Conservation (phyloP, 2,329 filamentous ascomycete species). For the Albifimbria verrucaria region DNA sequence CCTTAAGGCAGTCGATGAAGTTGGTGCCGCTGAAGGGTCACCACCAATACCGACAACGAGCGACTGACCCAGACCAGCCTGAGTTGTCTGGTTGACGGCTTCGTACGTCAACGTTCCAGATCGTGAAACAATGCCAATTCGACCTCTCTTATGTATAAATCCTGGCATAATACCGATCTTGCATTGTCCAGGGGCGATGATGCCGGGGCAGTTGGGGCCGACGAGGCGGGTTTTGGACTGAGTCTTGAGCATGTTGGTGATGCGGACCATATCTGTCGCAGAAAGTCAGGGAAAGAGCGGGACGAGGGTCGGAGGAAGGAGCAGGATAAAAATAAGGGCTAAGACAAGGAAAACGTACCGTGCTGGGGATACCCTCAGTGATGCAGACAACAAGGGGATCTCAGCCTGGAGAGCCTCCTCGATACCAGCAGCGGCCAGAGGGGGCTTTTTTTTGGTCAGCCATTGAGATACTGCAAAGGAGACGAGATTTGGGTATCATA, state of each 20-base stretch:
- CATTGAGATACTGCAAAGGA: not conserved
- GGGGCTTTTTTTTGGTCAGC: slow-evolving; percentile 62
- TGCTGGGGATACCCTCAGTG: slow-evolving; percentile 96
- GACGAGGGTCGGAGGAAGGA: slow-evolving; percentile 8
- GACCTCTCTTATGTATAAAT: slow-evolving; percentile 99
- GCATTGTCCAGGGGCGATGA: slow-evolving; percentile 94
- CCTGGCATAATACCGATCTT: slow-evolving; percentile 99
- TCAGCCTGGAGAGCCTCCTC: slow-evolving; percentile 94
- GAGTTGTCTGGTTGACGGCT: slow-evolving; percentile 98
- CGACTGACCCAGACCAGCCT: slow-evolving; percentile 93
- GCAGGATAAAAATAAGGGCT: slow-evolving; percentile 3
- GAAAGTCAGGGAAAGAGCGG: slow-evolving; percentile 12
- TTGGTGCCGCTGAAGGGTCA: slow-evolving; percentile 98
- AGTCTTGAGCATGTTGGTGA: slow-evolving; percentile 95
- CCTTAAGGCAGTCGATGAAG: slow-evolving; percentile 98
- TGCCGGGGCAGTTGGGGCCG: slow-evolving; percentile 96
- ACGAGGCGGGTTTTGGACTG: slow-evolving; percentile 96
- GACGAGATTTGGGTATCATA: slow-evolving; percentile 40
- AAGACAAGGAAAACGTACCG: slow-evolving; percentile 52
- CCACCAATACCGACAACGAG: slow-evolving; percentile 97
- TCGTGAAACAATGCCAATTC: slow-evolving; percentile 96
- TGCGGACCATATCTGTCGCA: slow-evolving; percentile 93
- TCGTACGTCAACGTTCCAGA: slow-evolving; percentile 99
- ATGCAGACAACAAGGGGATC: slow-evolving; percentile 96
- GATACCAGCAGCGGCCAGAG: slow-evolving; percentile 88